Conservation (phyloP, 1,284 basidiomycete species). For the Sanguinoderma infundibulare region DNA sequence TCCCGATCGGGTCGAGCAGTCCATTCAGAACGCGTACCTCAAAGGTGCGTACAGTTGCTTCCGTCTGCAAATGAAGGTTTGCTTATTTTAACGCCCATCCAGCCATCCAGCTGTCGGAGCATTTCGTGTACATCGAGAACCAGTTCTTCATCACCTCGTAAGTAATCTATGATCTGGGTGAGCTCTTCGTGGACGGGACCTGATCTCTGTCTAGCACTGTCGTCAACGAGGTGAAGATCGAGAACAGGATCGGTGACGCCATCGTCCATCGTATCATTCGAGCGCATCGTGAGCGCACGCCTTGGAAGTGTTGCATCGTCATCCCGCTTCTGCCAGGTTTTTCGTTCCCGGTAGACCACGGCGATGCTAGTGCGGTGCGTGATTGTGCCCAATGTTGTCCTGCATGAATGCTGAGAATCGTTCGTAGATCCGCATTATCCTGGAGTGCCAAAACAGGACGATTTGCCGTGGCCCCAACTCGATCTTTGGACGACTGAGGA, state of each 20-base stretch:
- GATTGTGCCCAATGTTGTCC: neutral
- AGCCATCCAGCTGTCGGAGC: conserved; percentile 95
- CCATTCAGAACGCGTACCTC: conserved; percentile 94
- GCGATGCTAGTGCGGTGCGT: conserved; percentile 88
- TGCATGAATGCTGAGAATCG: conserved; percentile 7
- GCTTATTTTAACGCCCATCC: conserved; percentile 6
- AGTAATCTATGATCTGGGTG: conserved; percentile 36
- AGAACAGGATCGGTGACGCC: conserved; percentile 96
- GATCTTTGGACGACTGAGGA: conserved; percentile 87
- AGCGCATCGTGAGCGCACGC: conserved; percentile 81
- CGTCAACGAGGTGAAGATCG: conserved; percentile 85
- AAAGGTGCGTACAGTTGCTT: conserved; percentile 60
- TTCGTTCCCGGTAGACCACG: conserved; percentile 91
- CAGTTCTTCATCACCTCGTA: conserved; percentile 98
- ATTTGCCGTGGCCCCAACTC: conserved; percentile 91
- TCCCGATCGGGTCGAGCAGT: conserved; percentile 84
- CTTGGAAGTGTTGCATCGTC: conserved; percentile 93
- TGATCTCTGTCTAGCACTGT: conserved; percentile 60
- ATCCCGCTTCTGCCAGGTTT: conserved; percentile 96
- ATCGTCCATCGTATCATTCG: conserved; percentile 91
- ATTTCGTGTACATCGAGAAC: conserved; percentile 95
- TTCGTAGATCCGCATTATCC: conserved; percentile 84
- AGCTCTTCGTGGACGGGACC: neutral
- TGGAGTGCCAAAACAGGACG: conserved; percentile 93
- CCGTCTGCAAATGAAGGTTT: neutral